Evolutionary conservation across 495 filamentous ascomycete genomes (phyloP).

Genomic region (Lophiostoma macrostomum): DNA sequence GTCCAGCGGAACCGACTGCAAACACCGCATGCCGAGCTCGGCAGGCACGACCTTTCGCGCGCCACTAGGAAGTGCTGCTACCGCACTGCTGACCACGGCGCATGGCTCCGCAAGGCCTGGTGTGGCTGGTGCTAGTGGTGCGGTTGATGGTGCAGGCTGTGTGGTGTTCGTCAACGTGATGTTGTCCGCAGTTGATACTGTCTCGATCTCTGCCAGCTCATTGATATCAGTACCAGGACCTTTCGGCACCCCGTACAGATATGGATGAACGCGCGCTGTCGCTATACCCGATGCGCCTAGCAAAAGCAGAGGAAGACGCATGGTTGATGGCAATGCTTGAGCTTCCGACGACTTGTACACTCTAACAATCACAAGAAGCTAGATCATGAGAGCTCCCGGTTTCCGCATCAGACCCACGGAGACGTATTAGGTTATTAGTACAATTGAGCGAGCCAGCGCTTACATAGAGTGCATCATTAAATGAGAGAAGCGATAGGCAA

Average conservation of each 20-base stretch:
- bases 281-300: background rate
- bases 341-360: background rate
- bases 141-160: background rate
- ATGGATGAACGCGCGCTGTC: constrained; percentile 6
- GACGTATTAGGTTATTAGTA: constrained; percentile 10
- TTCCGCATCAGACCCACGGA: background rate
- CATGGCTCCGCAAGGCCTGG: constrained; percentile 21
- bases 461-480: background rate
- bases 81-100: constrained; percentile 14
- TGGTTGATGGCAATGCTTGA: background rate
- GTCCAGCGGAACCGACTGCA: constrained; percentile 47
- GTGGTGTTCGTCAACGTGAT: constrained; percentile 13
- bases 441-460: constrained; percentile 14
- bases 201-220: background rate
- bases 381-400: background rate
- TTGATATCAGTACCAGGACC: constrained; percentile 3
- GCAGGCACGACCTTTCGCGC: constrained; percentile 41
- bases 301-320: constrained; percentile 1
- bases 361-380: background rate
- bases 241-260: constrained; percentile 19
- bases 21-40: constrained; percentile 45
- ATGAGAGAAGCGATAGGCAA: background rate
- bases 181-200: constrained; percentile 27
- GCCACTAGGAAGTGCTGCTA: constrained; percentile 9
- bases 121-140: constrained; percentile 8